These are phyloP conservation scores for Trichoderma asperellum DNA, from an alignment of 2,329 filamentous ascomycete genomes.

Conservation along the genomic window DNA sequence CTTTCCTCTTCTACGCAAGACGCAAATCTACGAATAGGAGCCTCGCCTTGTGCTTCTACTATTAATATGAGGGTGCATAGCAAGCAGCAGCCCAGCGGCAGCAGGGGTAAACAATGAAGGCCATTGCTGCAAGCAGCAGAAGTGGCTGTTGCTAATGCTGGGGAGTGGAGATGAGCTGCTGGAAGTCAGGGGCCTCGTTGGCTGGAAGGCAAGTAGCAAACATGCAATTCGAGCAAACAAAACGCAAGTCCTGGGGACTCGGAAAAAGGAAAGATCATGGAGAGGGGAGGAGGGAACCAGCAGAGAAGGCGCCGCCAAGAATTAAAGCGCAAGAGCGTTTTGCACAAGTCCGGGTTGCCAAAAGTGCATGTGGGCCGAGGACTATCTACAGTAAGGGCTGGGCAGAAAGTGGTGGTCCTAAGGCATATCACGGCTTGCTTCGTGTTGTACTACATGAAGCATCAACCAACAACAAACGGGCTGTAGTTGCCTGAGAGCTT, in stretches of 20 bases:
- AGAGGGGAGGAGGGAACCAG: not conserved
- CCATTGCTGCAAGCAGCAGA: not conserved
- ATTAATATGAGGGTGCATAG: not conserved
- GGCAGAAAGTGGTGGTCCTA: not conserved
- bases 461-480: not conserved
- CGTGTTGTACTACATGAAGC: not conserved
- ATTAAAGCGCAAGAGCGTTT: not conserved
- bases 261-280: not conserved
- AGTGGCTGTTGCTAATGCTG: constrained; percentile 16
- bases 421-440: not conserved
- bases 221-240: constrained; percentile 14
- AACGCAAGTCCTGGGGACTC: not conserved
- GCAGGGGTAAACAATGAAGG: not conserved
- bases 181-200: not conserved
- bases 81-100: not conserved
- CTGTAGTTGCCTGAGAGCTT: not conserved
- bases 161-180: not conserved
- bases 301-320: not conserved
- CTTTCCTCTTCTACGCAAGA: not conserved
- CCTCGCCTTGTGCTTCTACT: not conserved
- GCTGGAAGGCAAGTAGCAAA: not conserved
- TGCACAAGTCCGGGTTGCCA: not conserved
- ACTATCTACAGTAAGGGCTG: not conserved
- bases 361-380: not conserved
- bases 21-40: constrained; percentile 11